Conservation (phyloP, 208 protist species). For the Trichomonas vaginalis region DNA sequence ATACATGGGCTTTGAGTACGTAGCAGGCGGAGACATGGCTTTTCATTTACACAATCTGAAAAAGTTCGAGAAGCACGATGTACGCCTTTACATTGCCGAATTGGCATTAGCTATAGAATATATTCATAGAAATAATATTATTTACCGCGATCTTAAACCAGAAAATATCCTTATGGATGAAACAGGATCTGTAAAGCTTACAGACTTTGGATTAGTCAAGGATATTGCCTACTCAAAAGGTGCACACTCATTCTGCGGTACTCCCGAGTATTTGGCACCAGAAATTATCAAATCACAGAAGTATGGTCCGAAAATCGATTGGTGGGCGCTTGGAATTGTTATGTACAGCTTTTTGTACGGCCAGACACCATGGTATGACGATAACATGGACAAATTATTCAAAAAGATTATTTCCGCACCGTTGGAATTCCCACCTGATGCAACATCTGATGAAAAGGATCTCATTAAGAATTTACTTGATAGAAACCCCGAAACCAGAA, state of each 20-base stretch:
- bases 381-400: neutral
- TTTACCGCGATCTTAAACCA: slow-evolving; percentile 7
- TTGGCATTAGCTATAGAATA: neutral
- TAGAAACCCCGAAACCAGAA: neutral
- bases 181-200: neutral
- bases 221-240: no score
- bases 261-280: neutral
- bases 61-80: neutral
- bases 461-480: neutral
- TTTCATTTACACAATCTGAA: neutral
- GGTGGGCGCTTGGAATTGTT: neutral
- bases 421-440: neutral
- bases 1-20: neutral
- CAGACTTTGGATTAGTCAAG: slow-evolving; percentile 6
- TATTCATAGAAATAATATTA: neutral
- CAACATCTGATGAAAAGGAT: neutral
- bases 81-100: neutral
- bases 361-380: neutral
- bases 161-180: neutral
- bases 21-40: neutral
- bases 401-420: neutral
- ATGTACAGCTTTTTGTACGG: neutral
- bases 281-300: neutral
- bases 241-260: neutral
- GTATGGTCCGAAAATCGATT: neutral